Evolutionary conservation across 768 basidiomycete genomes (phyloP).

Genomic region (Coprinellus aureogranulatus): DNA sequence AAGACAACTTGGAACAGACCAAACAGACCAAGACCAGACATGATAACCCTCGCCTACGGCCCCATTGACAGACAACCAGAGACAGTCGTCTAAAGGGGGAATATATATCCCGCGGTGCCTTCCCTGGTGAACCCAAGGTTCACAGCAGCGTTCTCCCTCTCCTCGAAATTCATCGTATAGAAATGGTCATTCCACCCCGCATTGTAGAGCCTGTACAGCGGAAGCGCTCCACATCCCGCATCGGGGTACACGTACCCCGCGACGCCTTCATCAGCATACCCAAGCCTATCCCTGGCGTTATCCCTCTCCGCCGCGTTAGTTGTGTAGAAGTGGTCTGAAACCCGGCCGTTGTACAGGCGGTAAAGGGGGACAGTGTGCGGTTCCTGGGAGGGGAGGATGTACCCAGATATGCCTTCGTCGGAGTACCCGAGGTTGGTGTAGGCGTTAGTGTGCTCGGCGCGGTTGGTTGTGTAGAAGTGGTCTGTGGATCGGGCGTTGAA

Average conservation of each 20-base stretch:
- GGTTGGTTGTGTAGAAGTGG: conserved; percentile 13
- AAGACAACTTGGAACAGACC: too few relatives aligned
- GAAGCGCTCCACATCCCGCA: conserved; percentile 3
- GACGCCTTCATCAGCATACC: conserved; percentile 11
- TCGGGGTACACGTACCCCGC: conserved; percentile 13
- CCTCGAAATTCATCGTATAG: conserved; percentile 11
- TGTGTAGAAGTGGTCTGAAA: conserved; percentile 12
- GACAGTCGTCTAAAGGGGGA: conserved; percentile 3
- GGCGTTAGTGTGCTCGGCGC: conserved; percentile 4
- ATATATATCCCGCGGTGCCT: conserved; percentile 8
- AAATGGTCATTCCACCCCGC: conserved; percentile 10
- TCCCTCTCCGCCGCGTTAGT: neutral
- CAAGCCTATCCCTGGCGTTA: conserved; percentile 1
- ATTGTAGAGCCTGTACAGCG: conserved; percentile 12
- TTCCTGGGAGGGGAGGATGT: conserved; percentile 6
- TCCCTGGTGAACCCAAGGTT: conserved; percentile 3
- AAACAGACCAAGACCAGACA: too few relatives aligned
- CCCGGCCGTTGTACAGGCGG: conserved; percentile 1
- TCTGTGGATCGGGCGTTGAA: neutral
- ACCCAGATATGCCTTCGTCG: conserved; percentile 6
- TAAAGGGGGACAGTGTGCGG: conserved; percentile 8
- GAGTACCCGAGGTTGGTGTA: conserved; percentile 3
- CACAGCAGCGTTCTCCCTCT: conserved; percentile 4
- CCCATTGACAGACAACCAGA: too few relatives aligned
- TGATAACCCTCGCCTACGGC: too few relatives aligned